Evolutionary conservation across 1,284 basidiomycete genomes (phyloP).

Genomic region (Exobasidium cylindrosporum): DNA sequence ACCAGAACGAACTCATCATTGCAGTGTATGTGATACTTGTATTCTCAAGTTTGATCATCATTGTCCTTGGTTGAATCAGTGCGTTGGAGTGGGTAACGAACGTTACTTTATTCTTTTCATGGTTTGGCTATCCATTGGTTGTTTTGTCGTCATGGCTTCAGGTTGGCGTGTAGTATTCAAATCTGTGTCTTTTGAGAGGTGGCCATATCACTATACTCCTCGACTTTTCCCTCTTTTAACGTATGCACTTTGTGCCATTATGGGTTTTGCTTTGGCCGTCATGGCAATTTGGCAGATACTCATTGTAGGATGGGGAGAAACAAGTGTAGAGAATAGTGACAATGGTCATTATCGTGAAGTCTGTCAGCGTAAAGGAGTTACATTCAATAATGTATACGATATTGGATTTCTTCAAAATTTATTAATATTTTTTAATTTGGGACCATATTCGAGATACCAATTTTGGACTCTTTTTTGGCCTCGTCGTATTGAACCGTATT

Average conservation of each 20-base stretch:
- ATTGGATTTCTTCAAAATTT: conserved; percentile 74
- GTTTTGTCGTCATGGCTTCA: conserved; percentile 28
- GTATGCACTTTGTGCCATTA: conserved; percentile 68
- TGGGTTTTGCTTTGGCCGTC: conserved; percentile 71
- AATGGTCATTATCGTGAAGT: conserved; percentile 56
- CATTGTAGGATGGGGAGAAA: conserved; percentile 75
- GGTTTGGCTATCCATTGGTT: conserved; percentile 58
- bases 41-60: conserved; percentile 72
- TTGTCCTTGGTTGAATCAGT: conserved; percentile 86
- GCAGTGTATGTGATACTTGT: conserved; percentile 85
- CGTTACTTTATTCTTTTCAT: conserved; percentile 94
- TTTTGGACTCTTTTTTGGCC: conserved; percentile 51
- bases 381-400: conserved; percentile 86
- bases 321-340: conserved; percentile 85
- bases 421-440: conserved; percentile 82
- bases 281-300: conserved; percentile 80
- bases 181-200: conserved; percentile 55
- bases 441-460: conserved; percentile 56
- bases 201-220: conserved; percentile 67
- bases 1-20: conserved; percentile 92
- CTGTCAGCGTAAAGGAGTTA: conserved; percentile 67
- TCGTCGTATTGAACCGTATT: conserved; percentile 73
- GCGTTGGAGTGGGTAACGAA: conserved; percentile 89
- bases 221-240: conserved; percentile 65
- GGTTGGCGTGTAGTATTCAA: conserved; percentile 20